Percentiles rank a stretch among this genome's conserved stretches.
Conservation (phyloP, 2,329 filamentous ascomycete genomes). For the Orbilia oligospora region DNA sequence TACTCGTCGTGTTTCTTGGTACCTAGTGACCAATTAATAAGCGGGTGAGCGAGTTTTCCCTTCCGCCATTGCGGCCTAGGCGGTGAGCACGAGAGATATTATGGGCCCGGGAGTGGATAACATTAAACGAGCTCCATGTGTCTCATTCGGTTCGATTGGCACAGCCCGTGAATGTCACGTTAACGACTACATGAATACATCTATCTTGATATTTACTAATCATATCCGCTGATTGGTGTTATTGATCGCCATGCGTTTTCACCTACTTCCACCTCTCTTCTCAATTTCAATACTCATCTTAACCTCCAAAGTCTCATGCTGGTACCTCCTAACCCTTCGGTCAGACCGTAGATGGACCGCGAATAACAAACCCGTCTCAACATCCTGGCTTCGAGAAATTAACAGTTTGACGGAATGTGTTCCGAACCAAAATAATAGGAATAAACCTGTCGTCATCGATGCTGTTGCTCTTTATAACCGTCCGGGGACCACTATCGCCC, state of each 20-base stretch:
- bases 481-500: background rate
- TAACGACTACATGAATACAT: too few species aligned
- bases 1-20: too few species aligned
- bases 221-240: too few species aligned
- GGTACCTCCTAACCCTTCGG: conserved; percentile 8
- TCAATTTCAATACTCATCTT: background rate
- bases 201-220: too few species aligned
- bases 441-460: background rate
- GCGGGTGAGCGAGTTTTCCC: too few species aligned
- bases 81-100: too few species aligned
- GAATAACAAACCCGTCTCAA: background rate
- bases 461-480: conserved; percentile 5
- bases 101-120: too few species aligned
- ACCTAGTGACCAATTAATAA: too few species aligned
- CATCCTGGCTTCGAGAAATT: background rate
- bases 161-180: too few species aligned
- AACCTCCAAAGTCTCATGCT: background rate
- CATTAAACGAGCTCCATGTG: too few species aligned
- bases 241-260: background rate
- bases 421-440: background rate
- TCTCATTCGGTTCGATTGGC: too few species aligned
- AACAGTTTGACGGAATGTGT: background rate
- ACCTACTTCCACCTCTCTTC: background rate
- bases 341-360: background rate
- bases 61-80: too few species aligned